Evolutionary conservation across 2,329 filamentous ascomycete genomes (phyloP), one percentile per base, ranked within the genome.

Genomic region (Ophiostoma ulmi): DNA sequence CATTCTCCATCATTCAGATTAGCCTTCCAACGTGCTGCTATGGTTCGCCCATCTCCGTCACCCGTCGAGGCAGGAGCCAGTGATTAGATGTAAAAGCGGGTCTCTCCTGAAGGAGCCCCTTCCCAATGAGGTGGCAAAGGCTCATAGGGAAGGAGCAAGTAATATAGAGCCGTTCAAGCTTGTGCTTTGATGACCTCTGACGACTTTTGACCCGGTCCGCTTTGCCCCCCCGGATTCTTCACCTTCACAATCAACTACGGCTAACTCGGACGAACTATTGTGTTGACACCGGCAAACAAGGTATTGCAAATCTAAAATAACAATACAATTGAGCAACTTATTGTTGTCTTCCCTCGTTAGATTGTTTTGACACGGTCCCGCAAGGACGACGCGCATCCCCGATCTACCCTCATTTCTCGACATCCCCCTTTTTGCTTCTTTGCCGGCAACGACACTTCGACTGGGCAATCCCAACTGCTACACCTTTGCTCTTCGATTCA

Each of bases 91-190:
- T 35, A 65, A n/a, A 65, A 67, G 64, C 31, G 64, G 64, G 64
- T 44, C 64, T 67, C 64, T 67, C 64, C 64, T 67, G 64, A 67
- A 66, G 11, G 35, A 65, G 64, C 64, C 64, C 64, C 63, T 66
- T 66, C 63, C 63, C 63, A 22, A 41, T 38, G 35, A 26, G n/a
- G 64, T 44, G 64, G 63, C 63, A 39, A 38, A 38, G 64, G 13
- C 58, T 48, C 44, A 48, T 7, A 63, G 11, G 35, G 35, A 65
- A 65, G 61, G 61, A 65, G 61, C 61, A 65, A 61, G n/a, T 26
- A 31, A 26, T 26, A 31, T 22, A 17, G 17, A 31, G 31, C 31
- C 31, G 22, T 58, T 14, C 58, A 26, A 63, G 58, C 58, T 63
- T 35, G 44, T 48, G 58, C 22, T 17, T 35, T 61, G 22, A 61